phyloP scores from a whole-genome alignment of 805 yeast species.

The Candida qinlingensis region DNA sequence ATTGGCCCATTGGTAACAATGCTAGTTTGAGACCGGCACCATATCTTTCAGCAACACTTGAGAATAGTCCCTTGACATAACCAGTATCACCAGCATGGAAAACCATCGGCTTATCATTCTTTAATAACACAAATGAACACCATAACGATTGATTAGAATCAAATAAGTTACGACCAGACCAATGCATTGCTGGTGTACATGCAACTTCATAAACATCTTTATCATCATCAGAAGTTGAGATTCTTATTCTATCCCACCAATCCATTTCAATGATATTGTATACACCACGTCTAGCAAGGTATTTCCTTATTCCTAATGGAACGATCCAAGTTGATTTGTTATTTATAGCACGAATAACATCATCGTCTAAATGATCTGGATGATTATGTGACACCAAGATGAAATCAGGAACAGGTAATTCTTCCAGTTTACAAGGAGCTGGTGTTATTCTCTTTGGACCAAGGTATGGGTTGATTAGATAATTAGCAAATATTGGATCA shows the following conservation, averaged over 20 bases:
- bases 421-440: conserved; percentile 62
- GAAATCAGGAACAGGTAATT: conserved; percentile 63
- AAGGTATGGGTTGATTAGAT: conserved; percentile 50
- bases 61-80: conserved; percentile 68
- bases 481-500: conserved; percentile 76
- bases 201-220: conserved; percentile 65
- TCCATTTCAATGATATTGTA: conserved; percentile 67
- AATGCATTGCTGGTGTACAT: conserved; percentile 93
- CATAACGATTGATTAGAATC: conserved; percentile 82
- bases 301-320: conserved; percentile 69
- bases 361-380: conserved; percentile 86
- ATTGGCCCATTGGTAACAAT: conserved; percentile 89
- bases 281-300: conserved; percentile 54
- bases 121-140: conserved; percentile 77
- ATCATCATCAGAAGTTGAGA: conserved; percentile 23
- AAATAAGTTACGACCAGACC: conserved; percentile 83
- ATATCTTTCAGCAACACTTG: conserved; percentile 54
- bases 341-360: conserved; percentile 47
- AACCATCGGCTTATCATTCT: conserved; percentile 63
- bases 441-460: conserved; percentile 86
- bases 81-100: conserved; percentile 97
- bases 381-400: conserved; percentile 89
- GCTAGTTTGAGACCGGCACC: conserved; percentile 60
- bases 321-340: conserved; percentile 76
- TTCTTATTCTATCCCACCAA: conserved; percentile 80